Evolutionary conservation across 2,329 filamentous ascomycete species (phyloP), one percentile per base, ranked within the genome.

Genomic region (Daldinia sp.): DNA sequence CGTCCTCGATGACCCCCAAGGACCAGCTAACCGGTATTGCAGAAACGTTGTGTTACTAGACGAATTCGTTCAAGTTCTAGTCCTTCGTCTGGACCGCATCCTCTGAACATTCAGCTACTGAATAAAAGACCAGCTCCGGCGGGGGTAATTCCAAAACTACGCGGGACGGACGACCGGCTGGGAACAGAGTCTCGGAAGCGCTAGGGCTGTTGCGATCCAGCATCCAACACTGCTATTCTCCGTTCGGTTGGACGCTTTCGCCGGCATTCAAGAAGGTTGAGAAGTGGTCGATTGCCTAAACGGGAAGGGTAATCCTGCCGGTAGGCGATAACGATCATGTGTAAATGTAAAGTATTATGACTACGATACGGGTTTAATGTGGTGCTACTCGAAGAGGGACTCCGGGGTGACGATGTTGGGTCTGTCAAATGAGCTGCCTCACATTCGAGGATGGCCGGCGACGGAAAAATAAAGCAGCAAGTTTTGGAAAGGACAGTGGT

Each of bases 1-100:
- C 67, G 61, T 67, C 66, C 66, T 64, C 64, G 60, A 65, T 49
- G 52, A 63, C 64, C 61, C 61, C 67, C 63, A 61, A 64, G 19
- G 59, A 52, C 66, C 68, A 67, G 61, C 63, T 56, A 50, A 32
- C 51, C 60, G 64, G 68, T 63, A 59, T 66, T 64, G 68, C 69
- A 67, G 68, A 67, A 71, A 67, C 67, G 68, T 65, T 72, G 72
- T 74, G 68, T 66, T 65, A 73, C 72, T 70, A 60, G 50, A 68
- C 64, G 64, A 58, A 63, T 37, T 54, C 67, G 63, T 64, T 67
- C 62, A 64, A 66, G 61, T 62, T 59, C 57, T 51, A 59, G 54
- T 51, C 32, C 59, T 47, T 68, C 57, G 52, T 49, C 52, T 53
- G 62, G 65, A 57, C 58, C 63, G 57, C 65, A 63, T 66, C 48